Conservation (phyloP, 1,284 basidiomycete species). For the Irpex sp. region DNA sequence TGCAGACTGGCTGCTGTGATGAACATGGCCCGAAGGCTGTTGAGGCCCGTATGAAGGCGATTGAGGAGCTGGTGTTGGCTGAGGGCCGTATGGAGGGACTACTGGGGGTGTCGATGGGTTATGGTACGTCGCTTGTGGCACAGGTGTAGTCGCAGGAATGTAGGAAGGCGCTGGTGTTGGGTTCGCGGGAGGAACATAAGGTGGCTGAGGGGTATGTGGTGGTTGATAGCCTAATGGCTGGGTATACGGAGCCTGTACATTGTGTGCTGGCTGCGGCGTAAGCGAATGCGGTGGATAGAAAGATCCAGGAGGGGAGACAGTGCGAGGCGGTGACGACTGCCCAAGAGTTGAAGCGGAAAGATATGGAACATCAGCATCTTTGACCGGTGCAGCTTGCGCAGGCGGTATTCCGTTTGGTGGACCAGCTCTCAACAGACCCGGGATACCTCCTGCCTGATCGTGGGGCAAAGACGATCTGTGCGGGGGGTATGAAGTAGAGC, state of each 20-base stretch:
- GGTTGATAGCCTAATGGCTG: background rate
- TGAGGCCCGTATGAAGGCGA: background rate
- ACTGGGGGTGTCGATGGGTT: background rate
- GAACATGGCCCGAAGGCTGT: background rate
- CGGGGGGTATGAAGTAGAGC: background rate
- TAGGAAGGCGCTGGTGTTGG: background rate
- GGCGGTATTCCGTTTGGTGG: background rate
- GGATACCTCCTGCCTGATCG: background rate
- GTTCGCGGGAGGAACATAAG: conserved; percentile 4
- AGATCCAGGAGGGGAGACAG: background rate
- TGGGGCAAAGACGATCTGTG: background rate
- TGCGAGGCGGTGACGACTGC: background rate
- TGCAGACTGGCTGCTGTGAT: background rate
- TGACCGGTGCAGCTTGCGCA: background rate
- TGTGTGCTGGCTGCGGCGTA: background rate
- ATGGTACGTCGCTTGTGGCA: background rate
- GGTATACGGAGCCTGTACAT: background rate
- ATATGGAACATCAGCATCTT: conserved; percentile 6
- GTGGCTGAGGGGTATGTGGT: background rate
- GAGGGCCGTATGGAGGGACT: background rate
- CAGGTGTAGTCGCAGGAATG: background rate
- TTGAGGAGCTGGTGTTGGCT: background rate
- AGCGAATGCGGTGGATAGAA: background rate
- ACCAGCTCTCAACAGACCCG: background rate
- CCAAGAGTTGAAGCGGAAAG: conserved; percentile 3